Conservation (phyloP, 805 yeast genomes). For the Zygosaccharomyces rouxii region DNA sequence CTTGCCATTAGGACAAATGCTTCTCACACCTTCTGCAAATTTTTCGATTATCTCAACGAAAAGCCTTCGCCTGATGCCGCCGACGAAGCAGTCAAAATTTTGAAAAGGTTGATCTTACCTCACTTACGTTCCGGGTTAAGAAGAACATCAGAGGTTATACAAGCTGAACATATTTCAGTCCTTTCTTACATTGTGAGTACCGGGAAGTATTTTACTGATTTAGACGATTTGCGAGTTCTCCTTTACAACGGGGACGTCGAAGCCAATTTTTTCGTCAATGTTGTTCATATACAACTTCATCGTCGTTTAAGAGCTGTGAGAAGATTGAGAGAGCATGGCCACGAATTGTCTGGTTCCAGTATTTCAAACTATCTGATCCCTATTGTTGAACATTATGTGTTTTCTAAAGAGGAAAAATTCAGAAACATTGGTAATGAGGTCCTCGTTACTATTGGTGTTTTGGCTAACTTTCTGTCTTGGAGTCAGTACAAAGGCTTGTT, state of each 20-base stretch:
- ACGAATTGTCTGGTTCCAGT: constrained; percentile 47
- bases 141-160: constrained; percentile 52
- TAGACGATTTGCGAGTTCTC: constrained; percentile 63
- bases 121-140: constrained; percentile 64
- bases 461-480: constrained; percentile 63
- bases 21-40: constrained; percentile 55
- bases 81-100: constrained; percentile 30
- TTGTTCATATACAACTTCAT: constrained; percentile 78
- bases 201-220: constrained; percentile 43
- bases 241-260: constrained; percentile 70
- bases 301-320: constrained; percentile 82
- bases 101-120: constrained; percentile 59
- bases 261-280: constrained; percentile 70
- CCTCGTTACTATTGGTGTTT: constrained; percentile 52
- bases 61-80: constrained; percentile 31
- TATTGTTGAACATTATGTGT: constrained; percentile 74
- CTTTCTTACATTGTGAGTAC: constrained; percentile 57
- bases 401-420: constrained; percentile 51
- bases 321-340: constrained; percentile 49
- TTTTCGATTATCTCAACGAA: constrained; percentile 52
- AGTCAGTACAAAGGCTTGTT: constrained; percentile 74
- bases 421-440: constrained; percentile 66
- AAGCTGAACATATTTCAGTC: constrained; percentile 65
- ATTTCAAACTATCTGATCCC: constrained; percentile 82
- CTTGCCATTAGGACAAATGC: constrained; percentile 77